Conservation (phyloP, 352 stramenopile species). For the Phytophthora idaei region DNA sequence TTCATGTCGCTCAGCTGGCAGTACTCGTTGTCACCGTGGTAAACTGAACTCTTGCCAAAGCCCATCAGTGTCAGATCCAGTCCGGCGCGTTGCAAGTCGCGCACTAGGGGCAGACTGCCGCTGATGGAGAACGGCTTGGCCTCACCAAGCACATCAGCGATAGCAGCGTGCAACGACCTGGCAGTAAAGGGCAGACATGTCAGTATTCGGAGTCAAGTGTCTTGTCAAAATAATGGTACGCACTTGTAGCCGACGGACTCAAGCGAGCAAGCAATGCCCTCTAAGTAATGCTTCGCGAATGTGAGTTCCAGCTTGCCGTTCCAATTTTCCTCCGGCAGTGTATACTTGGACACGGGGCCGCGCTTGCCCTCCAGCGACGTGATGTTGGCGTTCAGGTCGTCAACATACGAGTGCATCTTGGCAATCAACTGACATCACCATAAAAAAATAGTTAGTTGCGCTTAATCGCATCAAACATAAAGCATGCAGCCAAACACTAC, state of each 20-base stretch:
- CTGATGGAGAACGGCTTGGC: slow-evolving; percentile 93
- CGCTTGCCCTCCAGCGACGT: slow-evolving; percentile 79
- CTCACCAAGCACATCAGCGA: slow-evolving; percentile 73
- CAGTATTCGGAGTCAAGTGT: background rate
- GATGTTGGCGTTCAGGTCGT: slow-evolving; percentile 87
- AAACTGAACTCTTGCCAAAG: slow-evolving; percentile 79
- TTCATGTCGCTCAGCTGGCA: slow-evolving; percentile 86
- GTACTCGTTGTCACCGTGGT: slow-evolving; percentile 93
- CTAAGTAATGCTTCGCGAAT: slow-evolving; percentile 80
- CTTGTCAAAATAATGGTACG: slow-evolving; percentile 4
- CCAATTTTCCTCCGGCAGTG: slow-evolving; percentile 79
- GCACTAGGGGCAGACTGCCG: slow-evolving; percentile 72
- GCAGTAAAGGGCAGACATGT: background rate
- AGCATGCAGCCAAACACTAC: too few species aligned
- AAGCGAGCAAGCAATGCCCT: slow-evolving; percentile 93
- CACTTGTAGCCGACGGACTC: slow-evolving; percentile 89
- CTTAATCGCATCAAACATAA: too few species aligned
- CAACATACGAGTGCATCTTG: slow-evolving; percentile 85
- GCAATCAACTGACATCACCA: slow-evolving; percentile 48
- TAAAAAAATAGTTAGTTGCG: background rate
- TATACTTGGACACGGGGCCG: slow-evolving; percentile 92
- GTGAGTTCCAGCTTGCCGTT: slow-evolving; percentile 88
- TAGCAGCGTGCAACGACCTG: slow-evolving; percentile 77
- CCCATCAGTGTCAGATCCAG: slow-evolving; percentile 74
- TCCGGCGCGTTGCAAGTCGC: slow-evolving; percentile 69